These are phyloP conservation scores for Microbotryum scabiosae DNA, from an alignment of 1,284 basidiomycete genomes.

Conservation along the genomic window DNA sequence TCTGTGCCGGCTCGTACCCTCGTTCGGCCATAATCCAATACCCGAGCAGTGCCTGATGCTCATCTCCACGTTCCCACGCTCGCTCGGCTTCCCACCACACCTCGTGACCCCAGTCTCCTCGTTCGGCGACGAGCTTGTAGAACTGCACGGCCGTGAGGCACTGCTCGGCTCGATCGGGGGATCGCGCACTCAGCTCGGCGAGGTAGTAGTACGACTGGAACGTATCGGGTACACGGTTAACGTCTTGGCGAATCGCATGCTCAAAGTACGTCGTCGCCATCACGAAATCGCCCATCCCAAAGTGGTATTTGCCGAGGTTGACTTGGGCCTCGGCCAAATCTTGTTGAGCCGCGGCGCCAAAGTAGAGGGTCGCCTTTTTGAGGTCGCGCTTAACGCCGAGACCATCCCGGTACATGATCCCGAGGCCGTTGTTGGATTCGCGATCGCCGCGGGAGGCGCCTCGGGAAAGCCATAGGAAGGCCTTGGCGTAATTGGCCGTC, in stretches of 20 bases:
- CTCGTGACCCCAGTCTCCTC: constrained; percentile 74
- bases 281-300: constrained; percentile 53
- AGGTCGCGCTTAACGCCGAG: constrained; percentile 54
- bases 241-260: constrained; percentile 65
- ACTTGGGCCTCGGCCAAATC: constrained; percentile 85
- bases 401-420: constrained; percentile 85
- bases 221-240: constrained; percentile 48
- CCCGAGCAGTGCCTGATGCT: constrained; percentile 62
- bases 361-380: constrained; percentile 56
- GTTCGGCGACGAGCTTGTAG: constrained; percentile 79
- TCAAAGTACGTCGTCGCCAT: constrained; percentile 67
- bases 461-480: constrained; percentile 89
- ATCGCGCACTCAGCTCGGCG: constrained; percentile 59
- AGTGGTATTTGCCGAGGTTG: constrained; percentile 76
- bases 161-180: constrained; percentile 45
- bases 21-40: constrained; percentile 93
- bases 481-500: constrained; percentile 58
- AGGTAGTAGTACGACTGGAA: constrained; percentile 91
- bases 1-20: constrained; percentile 87
- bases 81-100: constrained; percentile 72
- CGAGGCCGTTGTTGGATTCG: constrained; percentile 80
- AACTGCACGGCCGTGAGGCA: constrained; percentile 81
- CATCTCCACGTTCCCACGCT: constrained; percentile 64
- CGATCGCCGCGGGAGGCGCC: constrained; percentile 61
- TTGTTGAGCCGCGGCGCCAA: constrained; percentile 68